Evolutionary conservation across 164 flowering plant species (phyloP), one percentile per base, ranked within the genome.

Genomic region (Buxus sempervirens): DNA sequence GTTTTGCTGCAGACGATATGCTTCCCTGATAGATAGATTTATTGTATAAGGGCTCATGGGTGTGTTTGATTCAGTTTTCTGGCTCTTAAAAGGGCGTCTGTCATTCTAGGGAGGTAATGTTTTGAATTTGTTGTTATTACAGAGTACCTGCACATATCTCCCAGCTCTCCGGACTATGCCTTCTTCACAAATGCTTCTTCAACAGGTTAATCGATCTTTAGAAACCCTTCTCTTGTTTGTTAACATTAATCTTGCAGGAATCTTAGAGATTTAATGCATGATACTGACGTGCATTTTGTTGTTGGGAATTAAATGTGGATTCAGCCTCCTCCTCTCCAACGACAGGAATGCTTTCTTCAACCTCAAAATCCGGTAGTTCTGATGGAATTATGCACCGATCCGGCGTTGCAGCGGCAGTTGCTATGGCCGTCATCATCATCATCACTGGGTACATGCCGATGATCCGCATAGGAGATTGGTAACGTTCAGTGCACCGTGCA

Each of bases 121-220:
- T n/a, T n/a, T n/a, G n/a, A n/a, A n/a, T n/a, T n/a, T n/a, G n/a
- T n/a, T n/a, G n/a, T n/a, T n/a, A n/a, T n/a, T n/a, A 21, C 84
- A 83, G 86, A 68, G 73, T 81, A 77, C 38, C 76, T 83, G 7
- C 76, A 79, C 49, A 20, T 83, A 58, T 22, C 86, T 41, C 71
- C 84, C 0, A 60, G 28, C 64, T 83, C 86, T 3, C 84, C 86
- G 0, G 81, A 79, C 20, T 72, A 76, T 18, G 78, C 79, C 21
- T 69, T 83, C 60, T 83, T 83, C 76, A 62, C 54, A 21, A 77
- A 73, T 45, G 14, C 67, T 20, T 36, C 81, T 7, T 8, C 75
- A 12, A 9, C 76, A 41, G 45, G 45, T 41, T 41, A 5, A 41
- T 5, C 45, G 5, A 5, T 41, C 45, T 41, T 41, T 12, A 5